These are phyloP conservation scores for Globisporangium heterothallicum DNA, from an alignment of 352 stramenopile genomes.

Conservation along the genomic window DNA sequence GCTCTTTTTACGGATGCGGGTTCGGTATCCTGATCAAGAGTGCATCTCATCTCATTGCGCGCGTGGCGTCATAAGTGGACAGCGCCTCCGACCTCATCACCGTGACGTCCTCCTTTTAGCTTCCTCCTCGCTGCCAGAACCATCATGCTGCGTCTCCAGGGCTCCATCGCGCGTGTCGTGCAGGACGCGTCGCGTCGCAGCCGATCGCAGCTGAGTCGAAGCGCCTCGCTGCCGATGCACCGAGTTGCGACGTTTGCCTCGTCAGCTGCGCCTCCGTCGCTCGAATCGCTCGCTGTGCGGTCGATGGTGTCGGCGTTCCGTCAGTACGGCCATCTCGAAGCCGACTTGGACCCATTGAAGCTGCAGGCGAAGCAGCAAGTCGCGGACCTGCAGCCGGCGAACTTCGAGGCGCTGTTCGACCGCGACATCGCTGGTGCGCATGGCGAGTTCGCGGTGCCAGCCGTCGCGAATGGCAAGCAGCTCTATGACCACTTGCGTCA, in stretches of 20 bases:
- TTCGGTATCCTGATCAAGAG: neutral
- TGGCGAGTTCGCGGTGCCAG: conserved; percentile 21
- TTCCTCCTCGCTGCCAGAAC: neutral
- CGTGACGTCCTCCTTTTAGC: no score
- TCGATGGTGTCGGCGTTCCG: conserved; percentile 72
- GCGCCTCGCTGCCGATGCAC: neutral
- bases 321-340: conserved; percentile 70
- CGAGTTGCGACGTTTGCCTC: conserved; percentile 18
- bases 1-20: no score
- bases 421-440: conserved; percentile 12
- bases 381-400: conserved; percentile 25
- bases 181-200: conserved; percentile 15
- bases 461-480: conserved; percentile 27
- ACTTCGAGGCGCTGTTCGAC: conserved; percentile 54
- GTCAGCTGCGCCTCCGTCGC: conserved; percentile 29
- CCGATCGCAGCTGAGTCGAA: neutral
- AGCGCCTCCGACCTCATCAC: no score
- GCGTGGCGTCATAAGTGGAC: neutral
- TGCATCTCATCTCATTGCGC: neutral
- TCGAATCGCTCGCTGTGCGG: conserved; percentile 56
- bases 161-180: conserved; percentile 23
- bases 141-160: conserved; percentile 57
- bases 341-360: conserved; percentile 58
- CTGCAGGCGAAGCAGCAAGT: conserved; percentile 33
- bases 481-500: conserved; percentile 55